phyloP scores from a whole-genome alignment of 2,329 filamentous ascomycete species.

The Fusarium concolor region DNA sequence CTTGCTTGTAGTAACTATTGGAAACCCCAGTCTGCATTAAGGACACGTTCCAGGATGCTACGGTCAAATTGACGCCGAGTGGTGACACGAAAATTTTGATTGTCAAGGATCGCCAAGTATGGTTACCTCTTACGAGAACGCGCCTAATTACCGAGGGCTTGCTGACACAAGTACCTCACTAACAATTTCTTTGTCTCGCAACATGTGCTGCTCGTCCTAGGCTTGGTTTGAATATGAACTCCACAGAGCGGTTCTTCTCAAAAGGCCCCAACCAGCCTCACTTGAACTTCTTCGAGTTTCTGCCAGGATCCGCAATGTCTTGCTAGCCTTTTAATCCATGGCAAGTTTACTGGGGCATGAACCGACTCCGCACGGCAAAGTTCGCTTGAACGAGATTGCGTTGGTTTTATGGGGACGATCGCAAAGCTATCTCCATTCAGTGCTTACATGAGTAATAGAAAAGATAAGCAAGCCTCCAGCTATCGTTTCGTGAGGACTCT shows the following conservation, averaged over 20 bases:
- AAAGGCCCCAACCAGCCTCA: constrained; percentile 35
- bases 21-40: constrained; percentile 25
- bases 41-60: constrained; percentile 37
- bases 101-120: constrained; percentile 47
- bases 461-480: not conserved
- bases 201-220: constrained; percentile 13
- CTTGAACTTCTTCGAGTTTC: constrained; percentile 36
- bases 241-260: constrained; percentile 19
- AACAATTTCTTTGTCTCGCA: constrained; percentile 51
- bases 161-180: constrained; percentile 51
- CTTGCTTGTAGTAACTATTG: not conserved
- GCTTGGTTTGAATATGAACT: constrained; percentile 21
- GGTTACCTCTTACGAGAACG: constrained; percentile 45
- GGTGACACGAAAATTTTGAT: constrained; percentile 50
- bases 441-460: not conserved
- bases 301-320: constrained; percentile 31
- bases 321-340: constrained; percentile 21
- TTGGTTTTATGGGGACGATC: not conserved
- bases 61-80: constrained; percentile 34
- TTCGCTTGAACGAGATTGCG: constrained; percentile 17
- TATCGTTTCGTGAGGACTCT: not conserved
- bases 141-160: constrained; percentile 38
- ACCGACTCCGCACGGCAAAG: constrained; percentile 24
- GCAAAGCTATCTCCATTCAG: constrained; percentile 13
- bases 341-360: constrained; percentile 15